A percentile compares a stretch with the other conserved stretches of the same genome.
Conservation (phyloP, 1,139 yeast genomes). For the Trichomonascaceae sp. region DNA sequence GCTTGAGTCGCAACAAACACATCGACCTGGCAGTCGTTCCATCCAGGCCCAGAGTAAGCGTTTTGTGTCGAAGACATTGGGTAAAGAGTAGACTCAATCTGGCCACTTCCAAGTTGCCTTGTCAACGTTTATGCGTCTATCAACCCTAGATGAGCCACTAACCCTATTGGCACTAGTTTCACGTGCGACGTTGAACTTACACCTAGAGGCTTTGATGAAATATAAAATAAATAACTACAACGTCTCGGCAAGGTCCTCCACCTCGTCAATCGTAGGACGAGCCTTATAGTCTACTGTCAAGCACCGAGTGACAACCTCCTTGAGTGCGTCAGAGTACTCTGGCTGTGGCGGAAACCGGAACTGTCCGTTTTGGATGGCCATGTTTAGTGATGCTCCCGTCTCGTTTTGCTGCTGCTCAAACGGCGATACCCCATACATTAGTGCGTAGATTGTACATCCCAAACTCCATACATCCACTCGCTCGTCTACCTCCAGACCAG, state of each 20-base stretch:
- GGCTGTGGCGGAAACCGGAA: slow-evolving; percentile 49
- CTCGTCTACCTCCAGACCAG: slow-evolving; percentile 51
- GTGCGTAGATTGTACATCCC: slow-evolving; percentile 70
- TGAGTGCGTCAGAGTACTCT: slow-evolving; percentile 41
- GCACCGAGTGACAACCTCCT: slow-evolving; percentile 45
- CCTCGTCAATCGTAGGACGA: slow-evolving; percentile 52
- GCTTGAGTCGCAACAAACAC: slow-evolving; percentile 8
- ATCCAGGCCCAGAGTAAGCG: slow-evolving; percentile 23
- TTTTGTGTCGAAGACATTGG: slow-evolving; percentile 19
- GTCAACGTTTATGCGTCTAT: too few relatives aligned
- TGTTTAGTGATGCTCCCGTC: slow-evolving; percentile 66
- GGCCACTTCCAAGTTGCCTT: too few relatives aligned
- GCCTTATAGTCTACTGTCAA: slow-evolving; percentile 43
- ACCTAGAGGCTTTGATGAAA: too few relatives aligned
- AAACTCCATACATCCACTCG: slow-evolving; percentile 82
- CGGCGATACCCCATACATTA: slow-evolving; percentile 72
- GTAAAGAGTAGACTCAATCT: not conserved
- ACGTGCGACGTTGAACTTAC: too few relatives aligned
- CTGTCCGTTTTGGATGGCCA: slow-evolving; percentile 65
- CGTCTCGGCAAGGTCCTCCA: too few relatives aligned
- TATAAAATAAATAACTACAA: too few relatives aligned
- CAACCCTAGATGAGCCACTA: too few relatives aligned
- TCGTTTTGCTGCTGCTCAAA: slow-evolving; percentile 74
- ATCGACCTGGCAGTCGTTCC: slow-evolving; percentile 28
- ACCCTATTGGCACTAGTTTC: too few relatives aligned